Conservation (phyloP, 257 asterid genomes). For the Mitragyna speciosa region DNA sequence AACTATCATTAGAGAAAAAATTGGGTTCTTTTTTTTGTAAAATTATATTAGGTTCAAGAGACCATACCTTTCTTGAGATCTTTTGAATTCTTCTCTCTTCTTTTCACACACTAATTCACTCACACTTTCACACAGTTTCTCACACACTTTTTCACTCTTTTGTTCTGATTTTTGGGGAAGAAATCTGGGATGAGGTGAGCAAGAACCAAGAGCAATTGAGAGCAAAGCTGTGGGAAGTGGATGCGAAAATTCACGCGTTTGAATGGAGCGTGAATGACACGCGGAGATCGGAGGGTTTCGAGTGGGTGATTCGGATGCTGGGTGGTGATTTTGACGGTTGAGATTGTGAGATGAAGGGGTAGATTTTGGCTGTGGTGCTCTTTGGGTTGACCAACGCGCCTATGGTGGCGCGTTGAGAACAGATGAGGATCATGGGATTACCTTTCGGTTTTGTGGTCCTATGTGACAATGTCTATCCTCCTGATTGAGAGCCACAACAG, state of each 20-base stretch:
- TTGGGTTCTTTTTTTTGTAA: neutral
- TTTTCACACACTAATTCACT: conserved; percentile 1
- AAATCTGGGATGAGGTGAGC: neutral
- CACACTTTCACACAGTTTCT: conserved; percentile 13
- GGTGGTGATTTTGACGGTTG: conserved; percentile 16
- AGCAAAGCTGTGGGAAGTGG: conserved; percentile 20
- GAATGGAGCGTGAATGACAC: conserved; percentile 21
- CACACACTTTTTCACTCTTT: conserved; percentile 6
- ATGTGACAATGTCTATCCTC: neutral
- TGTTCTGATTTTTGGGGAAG: conserved; percentile 17
- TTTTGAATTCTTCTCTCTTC: neutral
- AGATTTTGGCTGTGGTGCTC: neutral
- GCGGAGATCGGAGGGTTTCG: conserved; percentile 15
- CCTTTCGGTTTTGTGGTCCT: neutral
- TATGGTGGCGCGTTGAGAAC: conserved; percentile 36
- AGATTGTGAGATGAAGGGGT: conserved; percentile 17
- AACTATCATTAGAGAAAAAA: neutral
- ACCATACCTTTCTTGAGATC: conserved; percentile 12
- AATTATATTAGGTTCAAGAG: neutral
- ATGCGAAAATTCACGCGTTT: conserved; percentile 15
- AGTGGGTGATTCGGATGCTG: neutral
- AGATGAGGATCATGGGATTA: neutral
- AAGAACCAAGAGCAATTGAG: neutral
- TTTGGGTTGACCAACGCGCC: conserved; percentile 14
- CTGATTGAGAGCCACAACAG: neutral